Evolutionary conservation across 2,329 filamentous ascomycete genomes (phyloP).

Genomic region (Cordyceps sp.): DNA sequence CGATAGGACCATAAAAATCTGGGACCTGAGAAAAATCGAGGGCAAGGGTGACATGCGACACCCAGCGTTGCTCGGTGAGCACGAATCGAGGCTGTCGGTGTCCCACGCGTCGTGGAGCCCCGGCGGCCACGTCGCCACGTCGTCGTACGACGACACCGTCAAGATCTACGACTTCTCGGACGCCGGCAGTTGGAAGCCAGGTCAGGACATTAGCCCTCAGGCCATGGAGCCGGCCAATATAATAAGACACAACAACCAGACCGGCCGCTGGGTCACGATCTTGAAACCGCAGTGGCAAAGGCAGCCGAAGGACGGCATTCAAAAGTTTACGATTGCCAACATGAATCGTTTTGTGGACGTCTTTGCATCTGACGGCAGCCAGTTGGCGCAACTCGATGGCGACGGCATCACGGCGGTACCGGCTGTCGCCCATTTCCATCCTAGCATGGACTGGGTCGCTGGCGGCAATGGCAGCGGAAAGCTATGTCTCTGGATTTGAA

Average conservation of each 20-base stretch:
- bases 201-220: conserved; percentile 37
- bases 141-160: conserved; percentile 86
- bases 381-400: conserved; percentile 74
- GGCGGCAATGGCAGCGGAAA: conserved; percentile 88
- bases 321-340: conserved; percentile 85
- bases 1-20: conserved; percentile 77
- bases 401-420: conserved; percentile 91
- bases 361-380: conserved; percentile 65
- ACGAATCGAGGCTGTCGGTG: conserved; percentile 69
- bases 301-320: conserved; percentile 57
- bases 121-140: conserved; percentile 73
- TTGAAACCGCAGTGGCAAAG: conserved; percentile 77
- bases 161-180: conserved; percentile 74
- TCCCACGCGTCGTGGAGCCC: conserved; percentile 85
- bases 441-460: conserved; percentile 76
- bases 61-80: conserved; percentile 62
- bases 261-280: conserved; percentile 81
- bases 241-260: conserved; percentile 87
- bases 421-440: conserved; percentile 81
- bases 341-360: conserved; percentile 97
- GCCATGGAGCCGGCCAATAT: conserved; percentile 53
- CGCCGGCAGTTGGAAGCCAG: conserved; percentile 40
- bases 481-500: conserved; percentile 76
- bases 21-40: conserved; percentile 72
- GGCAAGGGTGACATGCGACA: conserved; percentile 41